A percentile compares a stretch with the other conserved stretches of the same genome.
Evolutionary conservation across 2,329 filamentous ascomycete genomes (phyloP).

Genomic region (Immersiporthe knoxdaviesiana): DNA sequence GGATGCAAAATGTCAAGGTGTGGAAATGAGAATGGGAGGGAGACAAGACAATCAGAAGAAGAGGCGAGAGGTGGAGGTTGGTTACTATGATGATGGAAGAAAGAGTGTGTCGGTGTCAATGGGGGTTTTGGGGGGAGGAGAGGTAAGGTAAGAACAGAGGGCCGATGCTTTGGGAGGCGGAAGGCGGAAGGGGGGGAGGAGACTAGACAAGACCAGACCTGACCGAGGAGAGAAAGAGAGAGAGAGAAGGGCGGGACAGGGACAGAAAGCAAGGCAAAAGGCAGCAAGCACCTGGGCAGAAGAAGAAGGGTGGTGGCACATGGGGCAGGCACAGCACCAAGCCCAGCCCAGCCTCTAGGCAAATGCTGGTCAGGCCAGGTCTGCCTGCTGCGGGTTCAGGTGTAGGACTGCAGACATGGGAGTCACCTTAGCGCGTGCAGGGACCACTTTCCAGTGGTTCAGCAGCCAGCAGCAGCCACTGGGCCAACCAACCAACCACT

Average conservation of each 20-base stretch:
- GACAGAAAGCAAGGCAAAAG: neutral
- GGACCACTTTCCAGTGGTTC: slow-evolving; percentile 10
- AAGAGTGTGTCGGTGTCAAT: slow-evolving; percentile 14
- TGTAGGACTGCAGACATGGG: slow-evolving; percentile 1
- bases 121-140: slow-evolving; percentile 5
- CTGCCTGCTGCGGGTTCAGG: slow-evolving; percentile 7
- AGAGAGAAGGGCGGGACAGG: neutral
- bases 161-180: slow-evolving; percentile 2
- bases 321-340: slow-evolving; percentile 1
- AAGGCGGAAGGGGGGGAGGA: neutral
- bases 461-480: slow-evolving; percentile 3
- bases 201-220: neutral
- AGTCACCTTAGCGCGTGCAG: slow-evolving; percentile 15
- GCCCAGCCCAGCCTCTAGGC: neutral
- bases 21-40: slow-evolving; percentile 8
- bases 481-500: neutral
- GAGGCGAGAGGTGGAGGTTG: slow-evolving; percentile 23
- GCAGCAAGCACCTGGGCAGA: neutral
- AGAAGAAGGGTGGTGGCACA: neutral
- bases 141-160: slow-evolving; percentile 11
- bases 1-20: slow-evolving; percentile 22
- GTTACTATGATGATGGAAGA: slow-evolving; percentile 17
- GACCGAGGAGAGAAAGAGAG: too few relatives aligned
- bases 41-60: slow-evolving; percentile 15
- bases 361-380: neutral